Evolutionary conservation across 164 flowering plant genomes (phyloP).

Genomic region (Umbellularia californica): DNA sequence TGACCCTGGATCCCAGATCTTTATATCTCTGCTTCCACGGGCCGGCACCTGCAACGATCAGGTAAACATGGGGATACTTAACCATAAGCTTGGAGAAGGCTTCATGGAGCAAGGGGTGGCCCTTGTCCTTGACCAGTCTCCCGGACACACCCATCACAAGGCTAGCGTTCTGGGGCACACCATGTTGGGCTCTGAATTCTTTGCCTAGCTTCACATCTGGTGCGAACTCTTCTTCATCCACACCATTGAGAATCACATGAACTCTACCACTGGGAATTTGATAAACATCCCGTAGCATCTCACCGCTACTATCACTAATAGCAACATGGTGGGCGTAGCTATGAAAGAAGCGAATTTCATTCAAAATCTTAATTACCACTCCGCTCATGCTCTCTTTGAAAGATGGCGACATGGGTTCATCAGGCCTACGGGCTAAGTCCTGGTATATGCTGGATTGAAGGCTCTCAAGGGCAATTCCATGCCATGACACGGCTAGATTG

Average conservation of each 20-base stretch:
- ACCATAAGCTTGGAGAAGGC: conserved; percentile 48
- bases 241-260: conserved; percentile 84
- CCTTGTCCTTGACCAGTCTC: conserved; percentile 80
- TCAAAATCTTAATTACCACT: conserved; percentile 52
- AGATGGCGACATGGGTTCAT: conserved; percentile 48
- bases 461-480: conserved; percentile 81
- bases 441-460: conserved; percentile 68
- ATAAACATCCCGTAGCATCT: conserved; percentile 78
- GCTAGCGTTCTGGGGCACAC: conserved; percentile 54
- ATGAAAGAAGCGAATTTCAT: conserved; percentile 74
- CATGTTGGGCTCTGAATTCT: conserved; percentile 43
- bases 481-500: conserved; percentile 85
- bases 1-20: conserved; percentile 51
- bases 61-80: conserved; percentile 37
- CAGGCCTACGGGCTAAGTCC: conserved; percentile 46
- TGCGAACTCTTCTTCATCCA: conserved; percentile 47
- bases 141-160: conserved; percentile 82
- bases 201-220: conserved; percentile 32
- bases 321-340: conserved; percentile 74
- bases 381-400: conserved; percentile 43
- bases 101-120: conserved; percentile 68
- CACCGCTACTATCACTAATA: conserved; percentile 86
- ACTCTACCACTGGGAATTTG: conserved; percentile 70
- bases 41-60: conserved; percentile 79
- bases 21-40: conserved; percentile 74